These are phyloP conservation scores for Trametes versicolor DNA, from an alignment of 1,284 basidiomycete genomes.

Conservation along the genomic window DNA sequence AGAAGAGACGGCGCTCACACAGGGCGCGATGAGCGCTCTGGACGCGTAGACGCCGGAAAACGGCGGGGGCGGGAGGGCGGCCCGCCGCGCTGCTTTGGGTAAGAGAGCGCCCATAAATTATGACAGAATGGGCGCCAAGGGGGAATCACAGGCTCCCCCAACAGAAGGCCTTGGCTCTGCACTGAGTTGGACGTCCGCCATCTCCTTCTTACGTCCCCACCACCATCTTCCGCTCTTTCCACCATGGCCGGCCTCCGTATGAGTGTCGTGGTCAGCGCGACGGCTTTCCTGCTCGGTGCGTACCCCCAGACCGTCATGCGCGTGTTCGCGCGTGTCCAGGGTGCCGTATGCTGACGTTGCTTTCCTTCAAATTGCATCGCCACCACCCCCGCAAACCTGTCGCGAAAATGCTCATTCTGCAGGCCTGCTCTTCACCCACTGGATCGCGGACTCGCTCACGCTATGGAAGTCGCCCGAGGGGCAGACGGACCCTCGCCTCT, in stretches of 20 bases:
- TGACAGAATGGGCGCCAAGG: conserved; percentile 6
- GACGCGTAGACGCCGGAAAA: conserved; percentile 2
- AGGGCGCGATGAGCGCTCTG: background rate
- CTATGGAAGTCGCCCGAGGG: conserved; percentile 84
- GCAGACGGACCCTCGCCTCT: conserved; percentile 73
- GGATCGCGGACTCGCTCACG: conserved; percentile 87
- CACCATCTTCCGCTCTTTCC: conserved; percentile 15
- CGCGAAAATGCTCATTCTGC: conserved; percentile 18
- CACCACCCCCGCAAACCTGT: conserved; percentile 8
- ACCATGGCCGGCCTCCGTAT: conserved; percentile 65
- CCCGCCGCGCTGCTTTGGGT: background rate
- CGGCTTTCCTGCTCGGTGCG: conserved; percentile 83
- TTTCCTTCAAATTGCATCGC: conserved; percentile 18
- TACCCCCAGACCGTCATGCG: conserved; percentile 10
- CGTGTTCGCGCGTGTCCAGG: conserved; percentile 8
- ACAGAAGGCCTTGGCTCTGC: conserved; percentile 4
- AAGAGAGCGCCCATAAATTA: conserved; percentile 14
- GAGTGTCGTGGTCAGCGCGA: conserved; percentile 74
- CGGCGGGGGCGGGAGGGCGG: conserved; percentile 7
- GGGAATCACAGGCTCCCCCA: conserved; percentile 31
- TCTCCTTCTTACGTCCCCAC: conserved; percentile 19
- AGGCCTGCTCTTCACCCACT: conserved; percentile 85
- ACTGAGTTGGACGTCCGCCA: conserved; percentile 16
- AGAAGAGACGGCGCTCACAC: background rate
- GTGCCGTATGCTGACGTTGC: conserved; percentile 24